Base-by-base conservation (phyloP, 768 basidiomycete genomes). In the Fomitopsis serialis region DNA sequence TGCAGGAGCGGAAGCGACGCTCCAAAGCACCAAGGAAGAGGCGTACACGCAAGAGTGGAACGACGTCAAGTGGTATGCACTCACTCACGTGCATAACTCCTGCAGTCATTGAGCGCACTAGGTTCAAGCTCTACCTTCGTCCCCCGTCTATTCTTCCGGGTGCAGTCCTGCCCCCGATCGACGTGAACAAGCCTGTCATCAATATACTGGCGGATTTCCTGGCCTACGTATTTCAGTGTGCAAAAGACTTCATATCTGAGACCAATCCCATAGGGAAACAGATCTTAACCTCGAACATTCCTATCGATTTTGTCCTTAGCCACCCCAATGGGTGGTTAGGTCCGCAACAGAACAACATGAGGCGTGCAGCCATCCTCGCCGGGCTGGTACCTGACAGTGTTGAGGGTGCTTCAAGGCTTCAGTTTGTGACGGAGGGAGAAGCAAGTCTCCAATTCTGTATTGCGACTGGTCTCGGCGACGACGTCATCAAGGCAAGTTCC, bases 301-400 rank as follows among this genome's bases (percentile, higher is more conserved):
- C 29, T 11, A 32, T 78, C 23, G 73, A 81, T 32, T 80, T 76
- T 54, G 71, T 85, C 6, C 71, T 85, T 13, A 74, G 76, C 1
- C 82, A 84, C 57, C 83, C 83, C 3, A 84, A 85, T 58, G 82
- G 80, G 0, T 85, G 83, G 83, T 82, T 78, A 55, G 79, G 80
- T 1, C 66, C 64, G 2, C 84, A 86, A 58, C 84, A 85, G 56
- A 68, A 67, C 22, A 69, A 75, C 58, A 80, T 85, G 68, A 76
- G 84, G 2, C 64, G 65, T 21, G 83, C 82, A 1, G 80, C 80
- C 0, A 67, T 76, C 1, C 53, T 63, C n/a, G 82, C 81, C 0
- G 78, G 79, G 8, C 70, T 86, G 22, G 68, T 85, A 13, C 65
- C 73, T 0, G 65, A 75, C 47, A 71, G 63, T 0, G 54, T 59